Conservation (phyloP, 306 rosid genomes). For the Argentina anserina region DNA sequence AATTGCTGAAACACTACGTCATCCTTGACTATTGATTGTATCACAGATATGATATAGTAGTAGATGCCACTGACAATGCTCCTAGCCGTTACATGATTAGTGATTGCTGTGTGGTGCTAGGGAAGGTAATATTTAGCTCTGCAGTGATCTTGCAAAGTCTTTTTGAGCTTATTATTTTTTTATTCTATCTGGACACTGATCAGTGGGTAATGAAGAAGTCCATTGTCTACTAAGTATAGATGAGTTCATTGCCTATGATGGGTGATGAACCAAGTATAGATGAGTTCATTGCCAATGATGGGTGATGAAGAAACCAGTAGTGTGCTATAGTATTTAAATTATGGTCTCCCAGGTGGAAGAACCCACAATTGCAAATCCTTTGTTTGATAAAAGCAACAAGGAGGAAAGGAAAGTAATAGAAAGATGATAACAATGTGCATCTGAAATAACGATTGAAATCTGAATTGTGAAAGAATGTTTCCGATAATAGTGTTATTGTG, state of each 20-base stretch:
- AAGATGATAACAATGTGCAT: not conserved
- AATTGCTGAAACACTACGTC: constrained; percentile 13
- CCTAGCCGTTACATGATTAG: constrained; percentile 94
- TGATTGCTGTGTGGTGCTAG: constrained; percentile 93
- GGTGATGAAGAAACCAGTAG: not conserved
- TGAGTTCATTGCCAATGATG: not conserved
- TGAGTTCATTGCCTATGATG: not conserved
- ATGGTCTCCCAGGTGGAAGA: not conserved
- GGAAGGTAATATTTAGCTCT: constrained; percentile 65
- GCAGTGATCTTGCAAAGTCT: constrained; percentile 2
- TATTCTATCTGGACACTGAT: not conserved
- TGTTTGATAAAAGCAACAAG: not conserved
- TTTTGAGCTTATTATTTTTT: not conserved
- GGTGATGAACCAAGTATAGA: not conserved
- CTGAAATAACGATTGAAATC: not conserved
- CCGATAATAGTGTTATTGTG: too few relatives aligned
- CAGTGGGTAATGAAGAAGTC: not conserved
- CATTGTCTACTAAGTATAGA: not conserved
- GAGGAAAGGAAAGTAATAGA: not conserved
- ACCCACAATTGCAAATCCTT: not conserved
- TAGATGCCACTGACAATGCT: constrained; percentile 97
- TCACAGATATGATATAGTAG: constrained; percentile 71
- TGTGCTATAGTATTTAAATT: not conserved
- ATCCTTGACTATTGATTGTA: constrained; percentile 40
- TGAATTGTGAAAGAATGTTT: not conserved